phyloP scores from a whole-genome alignment of 2,329 filamentous ascomycete genomes.

The Xylaria sp. region DNA sequence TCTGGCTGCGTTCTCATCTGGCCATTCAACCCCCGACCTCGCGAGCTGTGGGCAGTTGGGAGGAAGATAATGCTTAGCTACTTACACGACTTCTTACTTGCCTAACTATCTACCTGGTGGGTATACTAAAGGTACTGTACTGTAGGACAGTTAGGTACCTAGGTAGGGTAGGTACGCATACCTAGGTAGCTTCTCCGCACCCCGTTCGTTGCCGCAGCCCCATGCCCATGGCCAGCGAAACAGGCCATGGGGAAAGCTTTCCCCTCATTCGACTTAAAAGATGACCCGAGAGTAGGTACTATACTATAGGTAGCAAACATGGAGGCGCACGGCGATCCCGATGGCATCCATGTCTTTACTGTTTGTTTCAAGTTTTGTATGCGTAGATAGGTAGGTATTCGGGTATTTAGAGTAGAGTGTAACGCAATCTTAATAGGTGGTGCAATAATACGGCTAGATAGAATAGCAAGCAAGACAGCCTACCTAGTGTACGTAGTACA shows the following conservation, averaged over 20 bases:
- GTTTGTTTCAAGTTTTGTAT: no score
- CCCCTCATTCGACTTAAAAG: slow-evolving; percentile 14
- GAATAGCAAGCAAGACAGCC: background rate
- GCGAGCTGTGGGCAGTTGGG: background rate
- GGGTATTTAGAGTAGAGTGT: background rate
- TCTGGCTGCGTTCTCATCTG: background rate
- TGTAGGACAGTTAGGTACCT: background rate
- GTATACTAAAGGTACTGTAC: no score
- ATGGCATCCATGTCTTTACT: background rate
- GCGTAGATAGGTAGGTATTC: no score
- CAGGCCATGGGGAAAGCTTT: slow-evolving; percentile 8
- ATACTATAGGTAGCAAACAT: background rate
- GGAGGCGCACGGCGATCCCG: slow-evolving; percentile 23
- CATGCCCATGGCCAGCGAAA: slow-evolving; percentile 1
- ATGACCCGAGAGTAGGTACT: slow-evolving; percentile 28
- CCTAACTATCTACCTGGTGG: no score
- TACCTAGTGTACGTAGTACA: no score
- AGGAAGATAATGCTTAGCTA: slow-evolving; percentile 13
- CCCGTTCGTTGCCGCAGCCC: slow-evolving; percentile 3
- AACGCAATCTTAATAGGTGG: background rate
- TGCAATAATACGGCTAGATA: background rate
- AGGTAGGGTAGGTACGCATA: background rate
- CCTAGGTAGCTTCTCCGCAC: slow-evolving; percentile 28
- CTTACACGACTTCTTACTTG: no score
- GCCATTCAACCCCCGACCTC: background rate